Evolutionary conservation across 176 grass and related monocot species (phyloP), one percentile per base, ranked within the genome.

Genomic region (Oryza coarctata): DNA sequence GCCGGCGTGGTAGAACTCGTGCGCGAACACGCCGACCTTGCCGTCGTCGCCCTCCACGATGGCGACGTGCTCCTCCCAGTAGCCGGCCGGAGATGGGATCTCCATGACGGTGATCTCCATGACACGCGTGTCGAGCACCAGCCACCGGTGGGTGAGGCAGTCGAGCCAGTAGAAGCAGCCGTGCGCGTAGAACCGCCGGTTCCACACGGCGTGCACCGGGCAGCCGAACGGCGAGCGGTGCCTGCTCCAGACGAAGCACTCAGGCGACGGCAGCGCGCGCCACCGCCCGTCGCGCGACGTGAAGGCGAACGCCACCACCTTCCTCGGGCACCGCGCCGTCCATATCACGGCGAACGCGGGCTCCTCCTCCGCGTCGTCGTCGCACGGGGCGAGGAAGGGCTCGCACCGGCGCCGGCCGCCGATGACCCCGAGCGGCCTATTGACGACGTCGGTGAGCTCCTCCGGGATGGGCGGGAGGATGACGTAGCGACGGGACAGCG

Each of bases 81-180:
- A 85, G 0, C 72, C 36, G 4, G 34, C 43, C 15, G 87, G 87
- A 27, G 87, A 81, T 1, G 78, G 65, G 65, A 82, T 44, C 11
- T 29, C 22, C 32, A 6, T 7, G 43, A 85, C 15, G 78, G 72
- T 6, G 71, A 89, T 43, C 57, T 89, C 87, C 83, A 89, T 89
- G 87, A 66, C 0, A 57, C 1, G 0, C 32, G 43, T 9, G 65
- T 89, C 83, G 33, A 89, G 87, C 55, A 89, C 83, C 20, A 89
- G 83, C 83, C 87, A 86, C 5, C 73, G 65, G 83, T 57, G 55
- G 41, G 43, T 66, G 72, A 66, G 72, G 73, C 83, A 86, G 66
- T 89, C 83, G 33, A 76, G 72, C 87, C 87, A 89, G 87, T 77
- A 89, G 83, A 89, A 89, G 22, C 87, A 45, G 41, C 78, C 87